Base-by-base conservation (phyloP, 169 alveolate genomes). In the Besnoitia besnoiti region DNA sequence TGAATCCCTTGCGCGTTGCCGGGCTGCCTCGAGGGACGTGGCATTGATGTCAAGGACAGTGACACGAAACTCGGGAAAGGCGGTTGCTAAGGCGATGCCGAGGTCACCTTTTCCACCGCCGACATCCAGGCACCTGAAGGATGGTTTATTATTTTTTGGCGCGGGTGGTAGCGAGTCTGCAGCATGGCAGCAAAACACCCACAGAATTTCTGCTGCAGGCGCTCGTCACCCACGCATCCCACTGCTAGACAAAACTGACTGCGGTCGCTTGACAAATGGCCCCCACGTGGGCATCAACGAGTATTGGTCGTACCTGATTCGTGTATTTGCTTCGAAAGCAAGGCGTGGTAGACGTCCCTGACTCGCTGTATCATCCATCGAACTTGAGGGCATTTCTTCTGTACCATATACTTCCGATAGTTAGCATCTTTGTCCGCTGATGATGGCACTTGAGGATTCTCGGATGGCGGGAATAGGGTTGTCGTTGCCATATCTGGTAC, bases 61-160 rank as follows among this genome's bases (percentile, higher is more conserved):
- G 24, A 73, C 84, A 73, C 33, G 84, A 0, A 73, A 39, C 40
- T 39, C 46, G 19, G 84, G 84, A 33, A 73, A 73, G 19, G 14
- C 5, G 33, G 49, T 73, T 14, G 84, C 84, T 39, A 73, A 4
- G 49, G 84, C 84, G 46, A 73, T 30, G 19, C 33, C 84, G 46
- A 73, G 84, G 46, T 73, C 84, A 21, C 84, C 84, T 33, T 44
- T 33, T 33, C 84, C 84, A 24, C 84, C 84, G 16, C 84, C 84
- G 33, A 73, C 47, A 73, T 73, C 84, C 46, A 73, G 42, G 33
- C 84, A 73, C 46, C 84, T 7, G 14, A 73, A 10, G 0, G 14
- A 4, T 0, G 46, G 30, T 39, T 39, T 1, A 27, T 73, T 10
- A 14, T 33, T 73, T 44, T 24, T 33, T 39, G 84, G 46, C 33